A percentile compares a stretch with the other conserved stretches of the same genome.
These are phyloP conservation scores for Erodium moschatum DNA, from an alignment of 441 rosid genomes.

Conservation along the genomic window DNA sequence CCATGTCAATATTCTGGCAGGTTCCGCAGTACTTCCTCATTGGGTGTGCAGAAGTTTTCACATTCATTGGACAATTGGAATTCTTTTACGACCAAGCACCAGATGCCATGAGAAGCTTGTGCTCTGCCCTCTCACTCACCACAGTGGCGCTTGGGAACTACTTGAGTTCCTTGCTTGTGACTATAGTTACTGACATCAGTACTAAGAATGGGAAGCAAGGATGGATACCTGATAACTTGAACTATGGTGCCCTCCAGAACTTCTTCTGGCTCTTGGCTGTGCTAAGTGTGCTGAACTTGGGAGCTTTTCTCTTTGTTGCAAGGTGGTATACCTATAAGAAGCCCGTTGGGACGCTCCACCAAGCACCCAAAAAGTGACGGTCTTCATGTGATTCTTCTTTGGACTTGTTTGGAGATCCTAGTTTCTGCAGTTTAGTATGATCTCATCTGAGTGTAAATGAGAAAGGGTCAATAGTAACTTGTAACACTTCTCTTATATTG, in stretches of 20 bases:
- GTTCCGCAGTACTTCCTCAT: slow-evolving; percentile 73
- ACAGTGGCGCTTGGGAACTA: slow-evolving; percentile 74
- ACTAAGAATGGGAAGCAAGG: slow-evolving; percentile 52
- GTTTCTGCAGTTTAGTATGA: not conserved
- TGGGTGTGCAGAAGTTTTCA: slow-evolving; percentile 89
- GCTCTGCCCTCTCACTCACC: slow-evolving; percentile 76
- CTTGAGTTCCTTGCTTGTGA: slow-evolving; percentile 68
- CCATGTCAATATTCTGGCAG: slow-evolving; percentile 86
- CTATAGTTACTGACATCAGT: slow-evolving; percentile 49
- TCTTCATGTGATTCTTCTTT: not conserved
- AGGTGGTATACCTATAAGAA: slow-evolving; percentile 72
- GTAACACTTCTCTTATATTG: not conserved
- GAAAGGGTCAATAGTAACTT: not conserved
- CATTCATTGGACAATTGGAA: slow-evolving; percentile 77
- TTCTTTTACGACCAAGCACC: slow-evolving; percentile 93
- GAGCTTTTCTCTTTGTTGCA: slow-evolving; percentile 58
- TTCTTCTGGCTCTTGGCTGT: slow-evolving; percentile 60
- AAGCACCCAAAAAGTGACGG: not conserved
- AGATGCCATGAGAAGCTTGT: slow-evolving; percentile 84
- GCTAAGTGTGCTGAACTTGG: slow-evolving; percentile 57
- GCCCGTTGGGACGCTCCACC: not conserved
- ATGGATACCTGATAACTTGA: slow-evolving; percentile 82
- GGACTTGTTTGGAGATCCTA: not conserved
- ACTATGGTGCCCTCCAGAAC: slow-evolving; percentile 64
- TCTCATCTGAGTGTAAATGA: not conserved